These are phyloP conservation scores for Pyrenochaeta sp. DNA, from an alignment of 2,329 filamentous ascomycete species.

Conservation along the genomic window DNA sequence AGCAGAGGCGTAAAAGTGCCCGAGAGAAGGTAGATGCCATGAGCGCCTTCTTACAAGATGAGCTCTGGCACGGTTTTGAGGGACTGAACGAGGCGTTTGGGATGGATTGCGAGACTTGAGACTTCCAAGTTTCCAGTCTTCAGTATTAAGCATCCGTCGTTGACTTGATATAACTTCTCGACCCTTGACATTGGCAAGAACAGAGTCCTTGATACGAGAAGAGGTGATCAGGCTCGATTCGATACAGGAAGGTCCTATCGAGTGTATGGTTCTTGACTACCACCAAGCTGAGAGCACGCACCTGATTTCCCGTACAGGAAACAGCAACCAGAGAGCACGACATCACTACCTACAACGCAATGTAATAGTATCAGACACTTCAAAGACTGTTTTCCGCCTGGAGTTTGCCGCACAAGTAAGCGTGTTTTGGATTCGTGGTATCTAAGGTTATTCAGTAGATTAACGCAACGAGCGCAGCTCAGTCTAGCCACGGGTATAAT, in stretches of 20 bases:
- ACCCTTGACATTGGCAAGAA: neutral
- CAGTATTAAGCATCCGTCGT: neutral
- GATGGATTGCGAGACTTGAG: conserved; percentile 22
- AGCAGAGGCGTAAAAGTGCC: conserved; percentile 31
- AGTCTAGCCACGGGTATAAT: neutral
- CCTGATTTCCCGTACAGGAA: neutral
- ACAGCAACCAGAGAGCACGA: neutral
- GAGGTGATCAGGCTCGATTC: neutral
- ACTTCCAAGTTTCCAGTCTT: neutral
- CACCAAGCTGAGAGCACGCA: neutral
- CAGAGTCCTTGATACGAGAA: neutral
- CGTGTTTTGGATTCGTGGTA: no score
- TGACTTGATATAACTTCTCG: neutral
- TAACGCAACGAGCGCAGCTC: neutral
- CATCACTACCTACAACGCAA: no score
- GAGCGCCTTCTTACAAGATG: conserved; percentile 32
- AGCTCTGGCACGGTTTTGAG: conserved; percentile 39
- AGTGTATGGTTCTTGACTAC: neutral
- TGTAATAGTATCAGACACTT: no score
- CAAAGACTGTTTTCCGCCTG: no score
- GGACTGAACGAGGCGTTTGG: conserved; percentile 26
- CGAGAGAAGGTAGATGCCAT: conserved; percentile 35
- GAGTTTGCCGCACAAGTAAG: no score
- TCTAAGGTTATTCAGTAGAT: no score
- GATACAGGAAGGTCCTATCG: neutral